Conservation (phyloP, 208 protist genomes). For the Trypanosoma brucei region DNA sequence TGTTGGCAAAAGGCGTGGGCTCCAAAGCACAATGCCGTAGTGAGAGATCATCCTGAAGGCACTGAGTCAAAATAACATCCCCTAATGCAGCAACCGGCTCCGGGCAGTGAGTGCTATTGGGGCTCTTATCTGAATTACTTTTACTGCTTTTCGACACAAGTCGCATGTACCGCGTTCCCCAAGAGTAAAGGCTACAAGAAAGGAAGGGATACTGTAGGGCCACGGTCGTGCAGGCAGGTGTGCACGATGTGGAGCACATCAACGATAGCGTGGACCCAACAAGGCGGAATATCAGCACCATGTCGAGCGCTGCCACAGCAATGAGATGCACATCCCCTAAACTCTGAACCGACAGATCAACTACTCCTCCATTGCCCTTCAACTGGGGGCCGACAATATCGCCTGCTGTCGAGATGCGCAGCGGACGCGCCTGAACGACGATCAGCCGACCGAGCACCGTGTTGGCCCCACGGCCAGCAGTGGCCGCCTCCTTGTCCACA, state of each 20-base stretch:
- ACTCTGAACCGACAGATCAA: slow-evolving; percentile 22
- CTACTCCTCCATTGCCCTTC: slow-evolving; percentile 1
- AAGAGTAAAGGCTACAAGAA: slow-evolving; percentile 25
- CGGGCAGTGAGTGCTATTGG: too few species aligned
- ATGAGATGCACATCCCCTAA: slow-evolving; percentile 18
- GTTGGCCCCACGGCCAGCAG: neutral
- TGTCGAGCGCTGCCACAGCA: slow-evolving; percentile 21
- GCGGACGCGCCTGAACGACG: slow-evolving; percentile 14
- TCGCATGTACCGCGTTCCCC: slow-evolving; percentile 26
- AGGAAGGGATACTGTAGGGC: slow-evolving; percentile 31
- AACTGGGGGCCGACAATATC: neutral
- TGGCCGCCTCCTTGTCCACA: neutral
- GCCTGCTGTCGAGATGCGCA: slow-evolving; percentile 15
- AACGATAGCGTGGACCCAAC: slow-evolving; percentile 17
- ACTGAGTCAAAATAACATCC: neutral
- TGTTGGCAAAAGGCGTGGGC: slow-evolving; percentile 10
- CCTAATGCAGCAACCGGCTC: neutral
- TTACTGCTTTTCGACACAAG: slow-evolving; percentile 22
- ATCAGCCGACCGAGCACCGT: slow-evolving; percentile 15
- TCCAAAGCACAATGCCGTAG: slow-evolving; percentile 19
- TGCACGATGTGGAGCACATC: slow-evolving; percentile 14
- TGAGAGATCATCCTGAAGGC: slow-evolving; percentile 4
- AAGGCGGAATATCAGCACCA: slow-evolving; percentile 32
- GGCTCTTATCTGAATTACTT: neutral
- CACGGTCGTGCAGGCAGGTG: slow-evolving; percentile 28